Conservation (phyloP, 768 basidiomycete species). For the Lactarius tabidus region DNA sequence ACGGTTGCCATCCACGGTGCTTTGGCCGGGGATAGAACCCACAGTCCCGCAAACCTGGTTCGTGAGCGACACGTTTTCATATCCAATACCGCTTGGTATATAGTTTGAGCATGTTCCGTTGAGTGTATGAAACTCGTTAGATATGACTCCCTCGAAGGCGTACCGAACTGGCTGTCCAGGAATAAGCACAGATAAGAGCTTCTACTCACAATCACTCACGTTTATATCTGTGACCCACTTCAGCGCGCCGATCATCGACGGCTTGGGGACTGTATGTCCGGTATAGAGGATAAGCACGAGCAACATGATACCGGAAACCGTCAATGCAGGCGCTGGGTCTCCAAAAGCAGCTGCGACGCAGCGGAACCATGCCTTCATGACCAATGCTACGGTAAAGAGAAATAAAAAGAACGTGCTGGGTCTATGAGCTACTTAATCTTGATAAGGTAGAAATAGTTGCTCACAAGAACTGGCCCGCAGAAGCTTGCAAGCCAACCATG, state of each 20-base stretch:
- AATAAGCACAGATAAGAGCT: conserved; percentile 23
- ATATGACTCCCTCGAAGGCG: conserved; percentile 70
- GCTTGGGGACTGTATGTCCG: conserved; percentile 65
- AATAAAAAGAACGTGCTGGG: conserved; percentile 56
- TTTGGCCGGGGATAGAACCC: conserved; percentile 59
- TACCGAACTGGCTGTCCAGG: conserved; percentile 56
- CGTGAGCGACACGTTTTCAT: conserved; percentile 47
- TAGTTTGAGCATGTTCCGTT: conserved; percentile 56
- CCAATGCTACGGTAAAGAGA: conserved; percentile 51
- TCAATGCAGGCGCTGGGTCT: conserved; percentile 57
- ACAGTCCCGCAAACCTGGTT: conserved; percentile 78
- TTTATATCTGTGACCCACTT: conserved; percentile 78
- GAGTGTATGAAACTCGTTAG: conserved; percentile 77
- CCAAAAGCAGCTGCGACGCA: conserved; percentile 56
- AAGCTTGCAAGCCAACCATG: conserved; percentile 51
- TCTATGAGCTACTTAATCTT: background rate
- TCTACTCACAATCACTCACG: conserved; percentile 33
- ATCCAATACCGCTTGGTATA: conserved; percentile 60
- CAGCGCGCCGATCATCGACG: conserved; percentile 73
- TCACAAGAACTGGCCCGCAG: conserved; percentile 63
- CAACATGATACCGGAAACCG: conserved; percentile 49
- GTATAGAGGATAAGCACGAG: conserved; percentile 64
- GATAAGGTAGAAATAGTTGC: conserved; percentile 27
- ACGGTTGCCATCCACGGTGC: conserved; percentile 53
- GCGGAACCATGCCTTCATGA: conserved; percentile 77